Conservation (phyloP, 1,139 yeast species). For the Geotrichum fermentans region DNA sequence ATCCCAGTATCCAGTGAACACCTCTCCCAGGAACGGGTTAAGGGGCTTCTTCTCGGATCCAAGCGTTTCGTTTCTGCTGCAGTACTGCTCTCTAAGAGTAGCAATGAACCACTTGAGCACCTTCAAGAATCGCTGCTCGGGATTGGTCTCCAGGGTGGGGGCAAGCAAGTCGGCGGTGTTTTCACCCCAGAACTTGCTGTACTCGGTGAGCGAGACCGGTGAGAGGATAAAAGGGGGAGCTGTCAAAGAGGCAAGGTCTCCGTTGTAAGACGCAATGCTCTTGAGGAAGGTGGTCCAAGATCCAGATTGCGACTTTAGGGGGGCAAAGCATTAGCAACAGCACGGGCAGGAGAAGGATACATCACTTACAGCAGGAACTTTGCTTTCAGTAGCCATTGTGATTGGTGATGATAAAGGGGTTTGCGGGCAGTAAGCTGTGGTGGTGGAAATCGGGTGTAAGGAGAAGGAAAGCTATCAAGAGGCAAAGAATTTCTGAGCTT, state of each 20-base stretch:
- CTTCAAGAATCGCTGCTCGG: slow-evolving; percentile 60
- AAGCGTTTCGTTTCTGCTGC: slow-evolving; percentile 83
- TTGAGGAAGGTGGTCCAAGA: slow-evolving; percentile 58
- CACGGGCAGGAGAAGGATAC: background rate
- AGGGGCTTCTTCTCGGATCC: slow-evolving; percentile 94
- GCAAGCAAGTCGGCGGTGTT: slow-evolving; percentile 78
- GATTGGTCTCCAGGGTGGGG: slow-evolving; percentile 49
- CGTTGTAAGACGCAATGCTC: slow-evolving; percentile 89
- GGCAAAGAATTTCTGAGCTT: too few relatives aligned
- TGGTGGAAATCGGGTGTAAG: too few relatives aligned
- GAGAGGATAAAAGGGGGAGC: slow-evolving; percentile 98
- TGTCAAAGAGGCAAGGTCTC: slow-evolving; percentile 86
- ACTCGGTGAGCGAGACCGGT: slow-evolving; percentile 83
- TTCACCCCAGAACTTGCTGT: slow-evolving; percentile 79
- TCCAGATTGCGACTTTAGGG: slow-evolving; percentile 26
- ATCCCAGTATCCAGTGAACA: slow-evolving; percentile 83
- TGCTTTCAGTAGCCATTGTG: slow-evolving; percentile 21
- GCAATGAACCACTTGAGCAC: slow-evolving; percentile 90
- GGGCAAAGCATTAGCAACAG: background rate
- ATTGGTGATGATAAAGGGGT: too few relatives aligned
- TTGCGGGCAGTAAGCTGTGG: too few relatives aligned
- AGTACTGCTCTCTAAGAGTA: slow-evolving; percentile 86
- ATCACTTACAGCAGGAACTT: slow-evolving; percentile 25
- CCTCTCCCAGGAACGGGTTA: slow-evolving; percentile 90
- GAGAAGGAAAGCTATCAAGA: too few relatives aligned